Base-by-base conservation (phyloP, 108 stramenopile genomes). In the Skeletonema grethae region DNA sequence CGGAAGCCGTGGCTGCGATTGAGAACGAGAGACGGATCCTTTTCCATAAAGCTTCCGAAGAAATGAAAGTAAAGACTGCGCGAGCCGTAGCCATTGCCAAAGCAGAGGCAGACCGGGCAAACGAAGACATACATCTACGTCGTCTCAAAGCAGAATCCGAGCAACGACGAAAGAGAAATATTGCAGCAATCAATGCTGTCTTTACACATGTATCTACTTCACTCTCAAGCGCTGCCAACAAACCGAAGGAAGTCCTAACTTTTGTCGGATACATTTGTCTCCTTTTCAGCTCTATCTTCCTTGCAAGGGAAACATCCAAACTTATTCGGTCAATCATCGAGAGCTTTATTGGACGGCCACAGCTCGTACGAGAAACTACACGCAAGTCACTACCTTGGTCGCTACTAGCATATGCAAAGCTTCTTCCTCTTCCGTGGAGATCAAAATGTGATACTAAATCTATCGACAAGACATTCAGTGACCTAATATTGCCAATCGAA, bases 301-400 rank as follows among this genome's bases (percentile, higher is more conserved):
- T 73, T 38, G 80, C 85, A 11, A 81, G 73, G 53, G 89, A 84
- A 58, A 57, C 67, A 34, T 75, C 87, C 25, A 67, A 67, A 16
- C 70, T 88, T 4, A 59, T 79, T 32, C 73, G 84, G 7, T 69
- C 75, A 30, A 45, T 90, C 11, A 74, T 90, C 29, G 90, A 94
- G 77, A 71, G 74, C 34, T 80, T 67, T 12, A 71, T 94, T 18
- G 93, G 93, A 1, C 83, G 85, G 57, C 93, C 93, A 25, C 77
- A 83, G 28, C 83, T 94, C 12, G 81, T 94, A 29, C 57, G 93
- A 36, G 93, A 94, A 74, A 92, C 93, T 2, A 86, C 88, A 2
- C 78, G 89, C n/a, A 69, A 69, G 31, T 63, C 70, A 32, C 4
- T 67, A 16, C 53, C 55, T 15, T 79, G 65, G 69, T 83, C 66